These are phyloP conservation scores for Quercus phellos DNA, from an alignment of 331 rosid genomes.

Conservation along the genomic window DNA sequence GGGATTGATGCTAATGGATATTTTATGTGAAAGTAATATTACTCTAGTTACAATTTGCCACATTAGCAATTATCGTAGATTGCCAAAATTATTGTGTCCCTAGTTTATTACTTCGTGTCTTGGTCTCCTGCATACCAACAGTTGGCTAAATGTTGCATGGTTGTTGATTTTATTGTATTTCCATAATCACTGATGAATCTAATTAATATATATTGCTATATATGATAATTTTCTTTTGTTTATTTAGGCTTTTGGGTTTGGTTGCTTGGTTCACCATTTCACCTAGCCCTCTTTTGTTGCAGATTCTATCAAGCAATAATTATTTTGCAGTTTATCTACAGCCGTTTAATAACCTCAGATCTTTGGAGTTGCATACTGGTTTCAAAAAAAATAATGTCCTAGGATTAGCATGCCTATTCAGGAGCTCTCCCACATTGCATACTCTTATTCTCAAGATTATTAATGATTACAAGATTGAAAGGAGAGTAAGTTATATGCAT, in stretches of 20 bases:
- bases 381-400: conserved; percentile 53
- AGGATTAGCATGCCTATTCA: conserved; percentile 63
- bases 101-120: too few relatives aligned
- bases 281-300: conserved; percentile 22
- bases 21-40: too few relatives aligned
- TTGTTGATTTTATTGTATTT: too few relatives aligned
- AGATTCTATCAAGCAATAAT: conserved; percentile 58
- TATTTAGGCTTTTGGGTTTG: background rate
- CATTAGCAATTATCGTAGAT: too few relatives aligned
- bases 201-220: background rate
- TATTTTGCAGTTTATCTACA: conserved; percentile 41
- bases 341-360: conserved; percentile 56
- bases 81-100: too few relatives aligned
- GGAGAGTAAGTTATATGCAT: conserved; percentile 44
- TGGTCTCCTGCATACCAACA: too few relatives aligned
- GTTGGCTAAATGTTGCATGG: too few relatives aligned
- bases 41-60: too few relatives aligned
- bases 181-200: too few relatives aligned
- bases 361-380: conserved; percentile 54
- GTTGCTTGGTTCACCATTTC: background rate
- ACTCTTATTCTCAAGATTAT: conserved; percentile 49
- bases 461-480: conserved; percentile 39
- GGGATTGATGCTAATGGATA: too few relatives aligned
- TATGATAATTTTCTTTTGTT: background rate
- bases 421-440: conserved; percentile 49